phyloP scores from a whole-genome alignment of 192 early-diverging fungal species.

The Mortierella alpina region DNA sequence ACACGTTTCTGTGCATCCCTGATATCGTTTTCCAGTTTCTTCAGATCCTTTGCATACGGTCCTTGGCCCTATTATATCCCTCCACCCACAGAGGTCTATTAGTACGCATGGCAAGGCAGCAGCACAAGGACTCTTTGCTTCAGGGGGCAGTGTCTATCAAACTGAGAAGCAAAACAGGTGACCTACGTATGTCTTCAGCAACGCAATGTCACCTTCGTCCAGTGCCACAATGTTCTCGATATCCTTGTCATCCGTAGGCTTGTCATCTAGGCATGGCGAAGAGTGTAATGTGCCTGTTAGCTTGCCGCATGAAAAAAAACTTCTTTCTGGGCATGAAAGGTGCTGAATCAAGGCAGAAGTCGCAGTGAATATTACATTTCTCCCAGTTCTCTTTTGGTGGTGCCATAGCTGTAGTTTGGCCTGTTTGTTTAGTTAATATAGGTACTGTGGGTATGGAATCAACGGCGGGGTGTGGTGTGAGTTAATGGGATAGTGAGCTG shows the following conservation, averaged over 20 bases:
- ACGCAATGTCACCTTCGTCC: constrained; percentile 92
- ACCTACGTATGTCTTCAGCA: constrained; percentile 91
- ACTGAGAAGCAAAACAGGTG: too few species aligned
- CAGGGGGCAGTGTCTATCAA: too few species aligned
- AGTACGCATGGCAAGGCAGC: too few species aligned
- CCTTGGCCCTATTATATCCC: constrained; percentile 84
- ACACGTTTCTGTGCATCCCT: constrained; percentile 98
- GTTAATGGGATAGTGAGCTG: too few species aligned
- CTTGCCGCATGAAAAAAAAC: too few species aligned
- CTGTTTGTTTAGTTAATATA: neutral
- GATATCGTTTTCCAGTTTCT: constrained; percentile 92
- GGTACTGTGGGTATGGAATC: neutral
- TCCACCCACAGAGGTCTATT: neutral
- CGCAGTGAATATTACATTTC: constrained; percentile 77
- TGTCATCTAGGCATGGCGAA: constrained; percentile 70
- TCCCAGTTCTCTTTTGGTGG: constrained; percentile 97
- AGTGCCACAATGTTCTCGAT: constrained; percentile 89
- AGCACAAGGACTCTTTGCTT: too few species aligned
- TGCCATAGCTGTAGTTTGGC: constrained; percentile 58
- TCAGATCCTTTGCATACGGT: constrained; percentile 96
- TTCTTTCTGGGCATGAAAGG: too few species aligned
- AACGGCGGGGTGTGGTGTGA: neutral
- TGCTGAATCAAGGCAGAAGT: neutral
- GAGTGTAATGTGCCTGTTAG: too few species aligned
- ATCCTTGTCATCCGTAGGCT: constrained; percentile 79